Conservation (phyloP, 1,139 yeast genomes). For the Scheffersomyces titani region DNA sequence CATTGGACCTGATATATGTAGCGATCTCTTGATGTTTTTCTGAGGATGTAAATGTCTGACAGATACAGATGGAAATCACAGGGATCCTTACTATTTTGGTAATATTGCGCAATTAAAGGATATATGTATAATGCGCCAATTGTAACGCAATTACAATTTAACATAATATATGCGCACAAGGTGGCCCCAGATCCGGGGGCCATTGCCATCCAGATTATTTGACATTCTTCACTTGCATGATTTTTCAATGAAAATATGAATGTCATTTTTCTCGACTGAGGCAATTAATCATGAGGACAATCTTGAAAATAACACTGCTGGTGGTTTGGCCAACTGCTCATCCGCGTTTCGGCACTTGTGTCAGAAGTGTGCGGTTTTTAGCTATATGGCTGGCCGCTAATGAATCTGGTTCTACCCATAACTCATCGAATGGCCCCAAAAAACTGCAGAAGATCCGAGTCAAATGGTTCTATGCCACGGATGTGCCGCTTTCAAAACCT, state of each 20-base stretch:
- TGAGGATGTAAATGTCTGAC: not conserved
- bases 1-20: not conserved
- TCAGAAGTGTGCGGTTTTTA: not conserved
- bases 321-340: not conserved
- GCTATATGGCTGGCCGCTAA: not conserved
- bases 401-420: not conserved
- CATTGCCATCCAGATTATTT: not conserved
- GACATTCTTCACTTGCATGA: not conserved
- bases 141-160: not conserved
- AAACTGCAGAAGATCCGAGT: slow-evolving; percentile 8
- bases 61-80: not conserved
- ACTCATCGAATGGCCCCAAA: not conserved
- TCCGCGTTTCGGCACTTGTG: not conserved
- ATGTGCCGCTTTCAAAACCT: slow-evolving; percentile 71
- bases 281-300: not conserved
- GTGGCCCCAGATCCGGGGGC: not conserved
- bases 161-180: not conserved
- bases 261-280: not conserved
- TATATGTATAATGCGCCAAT: not conserved
- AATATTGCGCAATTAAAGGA: not conserved
- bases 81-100: too few relatives aligned
- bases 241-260: not conserved
- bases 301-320: not conserved
- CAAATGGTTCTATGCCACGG: slow-evolving; percentile 84
- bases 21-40: not conserved